Conservation (phyloP, 805 yeast species). For the Soucietia sequanensis region DNA sequence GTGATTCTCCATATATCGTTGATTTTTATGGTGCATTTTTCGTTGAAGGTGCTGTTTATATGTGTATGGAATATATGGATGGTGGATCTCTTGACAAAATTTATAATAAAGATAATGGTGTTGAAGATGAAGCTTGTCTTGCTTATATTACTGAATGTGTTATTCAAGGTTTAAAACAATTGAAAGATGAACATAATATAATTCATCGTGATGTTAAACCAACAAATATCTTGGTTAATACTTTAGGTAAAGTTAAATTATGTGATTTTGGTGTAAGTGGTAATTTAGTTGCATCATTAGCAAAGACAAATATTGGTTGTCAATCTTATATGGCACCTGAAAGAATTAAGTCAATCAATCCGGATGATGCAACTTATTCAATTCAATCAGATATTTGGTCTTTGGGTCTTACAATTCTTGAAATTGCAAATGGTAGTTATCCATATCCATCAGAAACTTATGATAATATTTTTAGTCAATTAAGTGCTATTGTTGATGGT, state of each 20-base stretch:
- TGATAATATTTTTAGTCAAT: slow-evolving; percentile 85
- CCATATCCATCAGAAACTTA: slow-evolving; percentile 97
- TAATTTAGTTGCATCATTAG: slow-evolving; percentile 89
- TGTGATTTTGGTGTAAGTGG: slow-evolving; percentile 98
- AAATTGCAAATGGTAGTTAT: slow-evolving; percentile 85
- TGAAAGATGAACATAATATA: slow-evolving; percentile 87
- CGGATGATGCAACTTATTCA: slow-evolving; percentile 78
- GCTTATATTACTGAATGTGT: slow-evolving; percentile 80
- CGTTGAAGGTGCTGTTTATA: slow-evolving; percentile 95
- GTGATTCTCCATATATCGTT: slow-evolving; percentile 86
- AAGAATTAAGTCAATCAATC: slow-evolving; percentile 72
- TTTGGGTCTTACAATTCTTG: slow-evolving; percentile 82
- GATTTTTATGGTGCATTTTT: slow-evolving; percentile 98
- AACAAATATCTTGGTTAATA: slow-evolving; percentile 82
- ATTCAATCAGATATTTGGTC: slow-evolving; percentile 98
- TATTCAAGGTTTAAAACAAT: slow-evolving; percentile 73
- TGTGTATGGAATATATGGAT: slow-evolving; percentile 98
- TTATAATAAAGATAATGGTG: slow-evolving; percentile 60
- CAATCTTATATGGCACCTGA: slow-evolving; percentile 99
- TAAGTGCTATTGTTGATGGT: slow-evolving; percentile 96
- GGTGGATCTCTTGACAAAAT: slow-evolving; percentile 91
- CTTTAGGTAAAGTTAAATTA: slow-evolving; percentile 81
- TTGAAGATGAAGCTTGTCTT: slow-evolving; percentile 71
- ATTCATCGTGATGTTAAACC: slow-evolving; percentile 98
- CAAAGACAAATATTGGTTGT: slow-evolving; percentile 95